Conservation (phyloP, 106 monocot species). For the Dendrobium officinale region DNA sequence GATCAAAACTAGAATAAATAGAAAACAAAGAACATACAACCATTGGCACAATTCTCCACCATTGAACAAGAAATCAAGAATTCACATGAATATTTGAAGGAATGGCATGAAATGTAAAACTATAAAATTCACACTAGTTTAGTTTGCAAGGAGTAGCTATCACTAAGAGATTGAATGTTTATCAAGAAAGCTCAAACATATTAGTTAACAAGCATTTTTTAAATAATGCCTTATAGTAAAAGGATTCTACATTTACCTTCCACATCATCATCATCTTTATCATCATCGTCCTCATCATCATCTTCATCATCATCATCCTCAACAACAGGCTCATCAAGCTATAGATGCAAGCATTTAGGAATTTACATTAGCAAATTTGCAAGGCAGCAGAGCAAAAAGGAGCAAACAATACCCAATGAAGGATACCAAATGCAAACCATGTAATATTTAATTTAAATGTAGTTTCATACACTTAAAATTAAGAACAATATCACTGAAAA, state of each 20-base stretch:
- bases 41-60: background rate
- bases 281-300: slow-evolving; percentile 9
- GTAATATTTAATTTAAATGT: background rate
- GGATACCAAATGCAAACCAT: background rate
- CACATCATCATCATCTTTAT: slow-evolving; percentile 9
- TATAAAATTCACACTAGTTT: background rate
- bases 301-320: slow-evolving; percentile 12
- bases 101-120: background rate
- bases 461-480: background rate
- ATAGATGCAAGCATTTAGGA: background rate
- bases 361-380: background rate
- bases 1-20: background rate
- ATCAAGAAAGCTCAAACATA: background rate
- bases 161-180: background rate
- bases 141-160: background rate
- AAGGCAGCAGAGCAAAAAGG: background rate
- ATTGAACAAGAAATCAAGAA: background rate
- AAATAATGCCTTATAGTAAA: background rate
- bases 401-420: background rate
- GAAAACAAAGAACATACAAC: background rate
- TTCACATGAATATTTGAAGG: background rate
- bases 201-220: background rate
- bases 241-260: slow-evolving; percentile 5
- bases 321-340: slow-evolving; percentile 12
- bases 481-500: background rate